Evolutionary conservation across 495 filamentous ascomycete genomes (phyloP).

Genomic region (Penicillium dipodomyicola): DNA sequence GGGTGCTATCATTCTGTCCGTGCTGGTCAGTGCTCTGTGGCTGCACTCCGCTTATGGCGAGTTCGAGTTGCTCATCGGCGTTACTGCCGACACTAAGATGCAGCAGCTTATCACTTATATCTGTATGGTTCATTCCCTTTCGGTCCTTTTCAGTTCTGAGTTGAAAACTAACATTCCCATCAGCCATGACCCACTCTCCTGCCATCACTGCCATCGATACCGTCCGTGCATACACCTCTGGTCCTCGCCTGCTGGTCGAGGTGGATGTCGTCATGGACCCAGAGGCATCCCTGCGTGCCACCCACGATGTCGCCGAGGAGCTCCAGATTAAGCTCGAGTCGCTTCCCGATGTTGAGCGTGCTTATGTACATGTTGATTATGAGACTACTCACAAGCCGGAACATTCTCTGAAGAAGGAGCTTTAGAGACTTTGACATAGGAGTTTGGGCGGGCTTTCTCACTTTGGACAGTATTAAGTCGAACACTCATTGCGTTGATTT

Average conservation of each 20-base stretch:
- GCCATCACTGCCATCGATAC: conserved; percentile 84
- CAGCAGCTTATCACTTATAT: conserved; percentile 96
- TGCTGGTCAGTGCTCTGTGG: conserved; percentile 77
- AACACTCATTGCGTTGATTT: neutral
- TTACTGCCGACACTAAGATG: conserved; percentile 78
- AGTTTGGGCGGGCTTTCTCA: neutral
- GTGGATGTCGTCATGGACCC: conserved; percentile 87
- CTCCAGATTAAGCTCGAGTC: conserved; percentile 93
- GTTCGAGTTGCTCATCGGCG: conserved; percentile 86
- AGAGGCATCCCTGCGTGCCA: conserved; percentile 63
- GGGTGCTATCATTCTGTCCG: conserved; percentile 81
- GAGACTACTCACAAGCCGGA: conserved; percentile 96
- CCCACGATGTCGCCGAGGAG: conserved; percentile 92
- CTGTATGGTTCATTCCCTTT: conserved; percentile 49
- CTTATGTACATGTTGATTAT: conserved; percentile 97
- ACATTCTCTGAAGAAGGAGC: conserved; percentile 63
- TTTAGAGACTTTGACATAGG: conserved; percentile 31
- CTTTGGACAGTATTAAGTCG: neutral
- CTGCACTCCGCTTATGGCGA: conserved; percentile 79
- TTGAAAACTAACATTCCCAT: conserved; percentile 2
- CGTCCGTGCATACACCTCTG: conserved; percentile 87
- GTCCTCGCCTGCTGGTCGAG: conserved; percentile 85
- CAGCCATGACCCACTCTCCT: conserved; percentile 83
- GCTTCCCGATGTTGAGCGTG: conserved; percentile 86
- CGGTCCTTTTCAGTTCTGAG: neutral